Evolutionary conservation across 2,329 filamentous ascomycete genomes (phyloP), one percentile per base, ranked within the genome.

Genomic region (Monosporascus sp.): DNA sequence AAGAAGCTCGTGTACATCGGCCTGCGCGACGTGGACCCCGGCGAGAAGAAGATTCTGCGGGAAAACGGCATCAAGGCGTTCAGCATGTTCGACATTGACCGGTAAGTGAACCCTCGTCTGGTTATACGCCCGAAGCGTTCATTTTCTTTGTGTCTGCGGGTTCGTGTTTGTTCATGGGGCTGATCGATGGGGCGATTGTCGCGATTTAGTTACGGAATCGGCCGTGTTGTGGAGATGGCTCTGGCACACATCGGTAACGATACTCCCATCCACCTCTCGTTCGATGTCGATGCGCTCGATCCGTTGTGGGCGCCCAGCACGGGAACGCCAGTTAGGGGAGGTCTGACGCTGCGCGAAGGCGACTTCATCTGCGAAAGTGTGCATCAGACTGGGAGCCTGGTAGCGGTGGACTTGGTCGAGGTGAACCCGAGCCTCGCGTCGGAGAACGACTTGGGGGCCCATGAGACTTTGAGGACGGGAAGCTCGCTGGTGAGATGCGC

Each of bases 1-100:
- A 86, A 82, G 71, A 97, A 97, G 78, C 78, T 99, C 55, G 94
- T 99, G 37, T 99, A 99, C 74, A 99, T 99, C 69, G 94, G 92
- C 35, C 78, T 99, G 65, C 81, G 94, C 43, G 94, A 97, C 68
- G 91, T 97, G 31, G 94, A 99, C 69, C 73, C 82, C n/a, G 89
- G 85, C 43, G 94, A 99, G 85, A 97, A 97, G 86, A 82, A 85
- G 75, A 89, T 97, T 56, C 76, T 99, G 59, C 81, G 87, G 54
- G 90, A 97, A 60, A 78, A 97, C 66, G 87, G 88, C 43, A 94
- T 99, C 77, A 93, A 90, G 78, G 93, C 93, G 4, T 99, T 97
- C 68, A 93, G 88, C 75, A 99, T 99, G 94, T 94, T 96, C 69
- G 94, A 99, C 69, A 88, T 99, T 71, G 94, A 99, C 73, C 81